phyloP scores from a whole-genome alignment of 192 early-diverging fungal species.

The Paraglomus brasilianum region DNA sequence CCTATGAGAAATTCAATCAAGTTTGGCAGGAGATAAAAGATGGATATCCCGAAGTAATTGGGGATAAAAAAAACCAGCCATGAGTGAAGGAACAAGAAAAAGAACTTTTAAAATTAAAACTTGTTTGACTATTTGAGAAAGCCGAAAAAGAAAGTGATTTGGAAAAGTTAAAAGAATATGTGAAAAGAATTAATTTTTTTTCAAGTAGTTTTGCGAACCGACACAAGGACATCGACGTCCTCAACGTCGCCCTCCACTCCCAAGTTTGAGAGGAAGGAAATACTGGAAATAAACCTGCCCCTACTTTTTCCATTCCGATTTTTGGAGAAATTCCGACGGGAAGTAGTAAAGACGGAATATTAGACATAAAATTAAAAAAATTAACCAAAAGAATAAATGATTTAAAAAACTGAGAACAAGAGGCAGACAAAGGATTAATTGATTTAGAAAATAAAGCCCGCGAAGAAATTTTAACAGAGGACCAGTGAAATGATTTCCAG shows the following conservation, averaged over 20 bases:
- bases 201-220: too few species aligned
- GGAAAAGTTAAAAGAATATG: neutral
- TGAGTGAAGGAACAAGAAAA: neutral
- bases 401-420: neutral
- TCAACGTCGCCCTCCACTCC: too few species aligned
- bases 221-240: too few species aligned
- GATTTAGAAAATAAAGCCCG: neutral
- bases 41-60: neutral
- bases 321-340: neutral
- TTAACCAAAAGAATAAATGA: neutral
- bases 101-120: neutral
- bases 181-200: neutral
- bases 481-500: neutral
- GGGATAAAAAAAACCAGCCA: neutral
- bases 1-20: neutral
- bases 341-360: neutral
- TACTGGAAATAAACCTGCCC: neutral
- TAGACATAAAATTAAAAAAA: slow-evolving; percentile 7
- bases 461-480: neutral
- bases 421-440: neutral
- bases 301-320: neutral
- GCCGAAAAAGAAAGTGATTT: neutral
- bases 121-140: neutral
- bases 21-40: neutral
- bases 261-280: neutral